A percentile compares a stretch with the other conserved stretches of the same genome.
Conservation (phyloP, 2,329 filamentous ascomycete species). For the Claviceps sp. region DNA sequence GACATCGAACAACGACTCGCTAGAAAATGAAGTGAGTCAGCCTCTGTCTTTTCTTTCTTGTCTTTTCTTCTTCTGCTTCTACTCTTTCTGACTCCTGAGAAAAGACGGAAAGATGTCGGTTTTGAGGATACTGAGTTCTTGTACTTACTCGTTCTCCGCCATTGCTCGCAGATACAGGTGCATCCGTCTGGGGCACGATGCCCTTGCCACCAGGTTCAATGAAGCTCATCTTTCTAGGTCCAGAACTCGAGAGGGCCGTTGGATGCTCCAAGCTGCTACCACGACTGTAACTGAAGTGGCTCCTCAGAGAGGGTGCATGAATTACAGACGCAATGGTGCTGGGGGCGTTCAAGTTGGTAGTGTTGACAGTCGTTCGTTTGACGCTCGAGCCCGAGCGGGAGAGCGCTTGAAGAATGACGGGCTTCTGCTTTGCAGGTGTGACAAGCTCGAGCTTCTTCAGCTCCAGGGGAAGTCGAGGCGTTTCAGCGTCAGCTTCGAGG, state of each 20-base stretch:
- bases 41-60: not conserved
- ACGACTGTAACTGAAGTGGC: constrained; percentile 20
- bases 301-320: constrained; percentile 21
- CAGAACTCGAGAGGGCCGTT: constrained; percentile 8
- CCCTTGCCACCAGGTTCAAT: constrained; percentile 33
- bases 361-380: constrained; percentile 24
- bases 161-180: constrained; percentile 69
- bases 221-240: constrained; percentile 19
- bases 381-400: constrained; percentile 27
- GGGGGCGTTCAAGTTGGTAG: constrained; percentile 19
- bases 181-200: constrained; percentile 47
- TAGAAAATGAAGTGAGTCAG: constrained; percentile 15
- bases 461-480: constrained; percentile 29
- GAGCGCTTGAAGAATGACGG: constrained; percentile 35
- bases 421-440: constrained; percentile 18
- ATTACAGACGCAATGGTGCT: constrained; percentile 20
- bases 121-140: no score
- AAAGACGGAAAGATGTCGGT: not conserved
- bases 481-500: constrained; percentile 32
- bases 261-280: constrained; percentile 22
- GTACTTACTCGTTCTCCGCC: constrained; percentile 57
- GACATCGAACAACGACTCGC: constrained; percentile 61
- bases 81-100: no score
- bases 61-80: not conserved
- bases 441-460: constrained; percentile 35